Percentiles rank a stretch among this genome's conserved stretches.
Evolutionary conservation across 116 monocot species (phyloP).

Genomic region (Trichopus zeylanicus): DNA sequence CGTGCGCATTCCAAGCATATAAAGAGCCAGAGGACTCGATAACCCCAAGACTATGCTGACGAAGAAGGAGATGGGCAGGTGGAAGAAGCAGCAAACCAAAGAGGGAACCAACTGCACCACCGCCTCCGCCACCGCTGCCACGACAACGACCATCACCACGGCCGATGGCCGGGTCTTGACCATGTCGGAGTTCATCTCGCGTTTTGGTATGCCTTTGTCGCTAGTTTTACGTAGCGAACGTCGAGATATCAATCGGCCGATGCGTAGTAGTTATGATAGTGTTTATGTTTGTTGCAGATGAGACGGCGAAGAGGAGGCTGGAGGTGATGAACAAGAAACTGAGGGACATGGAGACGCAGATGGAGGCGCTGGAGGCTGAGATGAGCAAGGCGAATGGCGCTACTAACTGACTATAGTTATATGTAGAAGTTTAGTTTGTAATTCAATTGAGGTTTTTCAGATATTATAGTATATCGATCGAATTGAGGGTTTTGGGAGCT

Average conservation of each 20-base stretch:
- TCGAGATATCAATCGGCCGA: not conserved
- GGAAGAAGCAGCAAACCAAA: not conserved
- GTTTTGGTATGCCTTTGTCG: slow-evolving; percentile 4
- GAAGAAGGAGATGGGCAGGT: slow-evolving; percentile 2
- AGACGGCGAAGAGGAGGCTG: slow-evolving; percentile 28
- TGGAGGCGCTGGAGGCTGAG: slow-evolving; percentile 37
- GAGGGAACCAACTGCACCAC: not conserved
- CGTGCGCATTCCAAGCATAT: no score
- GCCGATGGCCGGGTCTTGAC: slow-evolving; percentile 3
- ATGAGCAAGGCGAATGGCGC: slow-evolving; percentile 14
- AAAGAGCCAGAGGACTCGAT: no score
- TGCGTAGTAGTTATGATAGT: not conserved
- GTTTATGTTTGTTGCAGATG: slow-evolving; percentile 21
- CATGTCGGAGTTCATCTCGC: slow-evolving; percentile 7
- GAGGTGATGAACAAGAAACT: slow-evolving; percentile 35
- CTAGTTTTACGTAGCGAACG: not conserved
- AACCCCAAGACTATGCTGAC: no score
- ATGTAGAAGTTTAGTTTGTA: no score
- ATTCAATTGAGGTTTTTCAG: no score
- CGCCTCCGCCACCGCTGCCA: not conserved
- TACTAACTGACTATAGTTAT: no score
- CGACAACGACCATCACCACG: slow-evolving; percentile 9
- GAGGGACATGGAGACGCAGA: slow-evolving; percentile 36
- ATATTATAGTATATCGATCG: no score
- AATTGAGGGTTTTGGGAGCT: no score